phyloP scores from a whole-genome alignment of 345 rosid genomes.

The Mallotus nudiflorus region DNA sequence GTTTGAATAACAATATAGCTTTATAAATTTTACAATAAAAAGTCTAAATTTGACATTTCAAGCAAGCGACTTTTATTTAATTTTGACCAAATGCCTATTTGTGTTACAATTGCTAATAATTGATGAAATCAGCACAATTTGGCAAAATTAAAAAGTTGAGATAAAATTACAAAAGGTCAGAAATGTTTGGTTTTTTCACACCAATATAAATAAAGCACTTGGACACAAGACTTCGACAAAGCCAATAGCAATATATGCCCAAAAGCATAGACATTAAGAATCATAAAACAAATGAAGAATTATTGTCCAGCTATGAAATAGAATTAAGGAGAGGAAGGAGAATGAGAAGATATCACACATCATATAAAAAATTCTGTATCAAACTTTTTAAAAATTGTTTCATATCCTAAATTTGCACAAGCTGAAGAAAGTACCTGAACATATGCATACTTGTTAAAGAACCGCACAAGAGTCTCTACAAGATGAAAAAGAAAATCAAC shows the following conservation, averaged over 20 bases:
- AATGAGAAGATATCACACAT: neutral
- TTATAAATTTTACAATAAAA: too few relatives aligned
- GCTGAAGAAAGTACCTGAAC: constrained; percentile 65
- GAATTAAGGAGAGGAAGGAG: neutral
- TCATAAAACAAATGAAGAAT: neutral
- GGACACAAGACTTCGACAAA: neutral
- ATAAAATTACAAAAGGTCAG: too few relatives aligned
- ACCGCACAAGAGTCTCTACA: constrained; percentile 97
- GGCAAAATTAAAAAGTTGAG: too few relatives aligned
- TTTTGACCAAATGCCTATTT: too few relatives aligned
- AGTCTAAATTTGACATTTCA: too few relatives aligned
- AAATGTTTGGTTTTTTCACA: too few relatives aligned
- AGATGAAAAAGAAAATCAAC: constrained; percentile 88
- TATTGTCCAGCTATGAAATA: neutral
- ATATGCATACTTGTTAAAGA: constrained; percentile 92
- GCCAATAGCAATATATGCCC: neutral
- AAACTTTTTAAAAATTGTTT: neutral
- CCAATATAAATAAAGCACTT: too few relatives aligned
- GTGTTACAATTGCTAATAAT: too few relatives aligned
- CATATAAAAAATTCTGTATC: neutral
- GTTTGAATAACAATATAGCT: too few relatives aligned
- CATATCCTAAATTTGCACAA: neutral
- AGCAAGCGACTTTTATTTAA: too few relatives aligned
- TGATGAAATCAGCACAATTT: too few relatives aligned
- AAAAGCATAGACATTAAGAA: neutral